phyloP scores from a whole-genome alignment of 2,329 filamentous ascomycete species.

The Paecilomyces dactylethromorphus region DNA sequence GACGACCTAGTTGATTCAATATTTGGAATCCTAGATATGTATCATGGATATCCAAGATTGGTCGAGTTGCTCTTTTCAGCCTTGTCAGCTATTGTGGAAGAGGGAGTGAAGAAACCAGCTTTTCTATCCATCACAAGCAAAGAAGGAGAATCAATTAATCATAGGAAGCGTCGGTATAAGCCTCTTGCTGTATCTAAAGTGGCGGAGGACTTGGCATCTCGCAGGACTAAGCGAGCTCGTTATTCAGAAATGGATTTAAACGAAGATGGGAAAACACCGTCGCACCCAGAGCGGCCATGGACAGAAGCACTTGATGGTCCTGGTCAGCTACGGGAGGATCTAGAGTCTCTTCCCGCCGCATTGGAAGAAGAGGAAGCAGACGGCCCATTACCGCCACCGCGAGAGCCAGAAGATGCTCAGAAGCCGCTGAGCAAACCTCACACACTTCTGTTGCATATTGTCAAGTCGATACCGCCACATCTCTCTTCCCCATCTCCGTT shows the following conservation, averaged over 20 bases:
- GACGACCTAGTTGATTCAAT: constrained; percentile 89
- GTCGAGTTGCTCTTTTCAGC: constrained; percentile 82
- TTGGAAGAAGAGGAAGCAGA: constrained; percentile 27
- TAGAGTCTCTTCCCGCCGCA: constrained; percentile 26
- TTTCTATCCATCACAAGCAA: constrained; percentile 39
- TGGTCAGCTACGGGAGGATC: constrained; percentile 16
- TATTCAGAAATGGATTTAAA: constrained; percentile 13
- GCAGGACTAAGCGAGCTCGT: constrained; percentile 23
- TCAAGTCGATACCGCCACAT: constrained; percentile 80
- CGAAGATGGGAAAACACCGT: constrained; percentile 15
- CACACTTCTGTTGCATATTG: constrained; percentile 72
- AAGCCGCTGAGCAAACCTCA: constrained; percentile 71
- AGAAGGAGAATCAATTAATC: constrained; percentile 14
- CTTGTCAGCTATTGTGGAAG: constrained; percentile 73
- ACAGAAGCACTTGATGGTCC: constrained; percentile 17
- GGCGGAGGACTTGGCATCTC: constrained; percentile 24
- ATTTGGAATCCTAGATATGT: constrained; percentile 88
- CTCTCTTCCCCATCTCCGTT: constrained; percentile 76
- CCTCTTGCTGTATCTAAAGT: constrained; percentile 26
- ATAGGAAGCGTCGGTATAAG: constrained; percentile 23
- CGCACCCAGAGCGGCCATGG: constrained; percentile 29
- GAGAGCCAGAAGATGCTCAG: constrained; percentile 47
- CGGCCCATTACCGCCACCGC: constrained; percentile 26
- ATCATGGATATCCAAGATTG: constrained; percentile 82
- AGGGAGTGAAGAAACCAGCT: constrained; percentile 58